Evolutionary conservation across 116 monocot genomes (phyloP).

Genomic region (Posidonia oceanica): DNA sequence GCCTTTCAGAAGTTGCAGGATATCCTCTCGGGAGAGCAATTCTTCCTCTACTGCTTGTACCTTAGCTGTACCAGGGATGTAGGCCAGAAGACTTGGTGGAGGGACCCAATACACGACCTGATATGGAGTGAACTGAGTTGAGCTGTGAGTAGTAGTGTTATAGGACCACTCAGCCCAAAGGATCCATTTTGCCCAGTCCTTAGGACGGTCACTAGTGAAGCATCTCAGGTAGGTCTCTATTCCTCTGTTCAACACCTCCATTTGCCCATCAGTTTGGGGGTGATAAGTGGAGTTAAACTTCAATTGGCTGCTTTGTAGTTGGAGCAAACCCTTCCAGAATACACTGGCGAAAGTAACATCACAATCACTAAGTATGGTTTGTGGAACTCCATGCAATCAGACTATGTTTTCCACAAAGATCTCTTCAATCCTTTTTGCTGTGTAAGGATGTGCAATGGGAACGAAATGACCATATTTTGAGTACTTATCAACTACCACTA

Average conservation of each 20-base stretch:
- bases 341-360: neutral
- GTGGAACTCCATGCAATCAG: neutral
- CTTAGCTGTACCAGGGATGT: neutral
- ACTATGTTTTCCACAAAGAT: neutral
- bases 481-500: neutral
- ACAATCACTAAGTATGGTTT: neutral
- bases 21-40: neutral
- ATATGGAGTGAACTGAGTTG: neutral
- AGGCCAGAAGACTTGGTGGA: neutral
- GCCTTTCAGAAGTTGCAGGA: neutral
- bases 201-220: neutral
- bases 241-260: neutral
- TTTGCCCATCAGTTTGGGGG: constrained; percentile 4
- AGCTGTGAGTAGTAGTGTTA: neutral
- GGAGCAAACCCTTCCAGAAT: neutral
- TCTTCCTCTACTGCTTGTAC: neutral
- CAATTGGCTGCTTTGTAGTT: neutral
- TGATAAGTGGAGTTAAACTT: neutral
- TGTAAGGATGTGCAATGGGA: neutral
- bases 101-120: neutral
- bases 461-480: constrained; percentile 6
- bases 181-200: neutral
- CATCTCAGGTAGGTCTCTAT: neutral
- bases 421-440: neutral
- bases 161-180: neutral